A percentile compares a stretch with the other conserved stretches of the same genome.
These are phyloP conservation scores for Phytophthora hibernalis DNA, from an alignment of 352 stramenopile genomes.

Conservation along the genomic window DNA sequence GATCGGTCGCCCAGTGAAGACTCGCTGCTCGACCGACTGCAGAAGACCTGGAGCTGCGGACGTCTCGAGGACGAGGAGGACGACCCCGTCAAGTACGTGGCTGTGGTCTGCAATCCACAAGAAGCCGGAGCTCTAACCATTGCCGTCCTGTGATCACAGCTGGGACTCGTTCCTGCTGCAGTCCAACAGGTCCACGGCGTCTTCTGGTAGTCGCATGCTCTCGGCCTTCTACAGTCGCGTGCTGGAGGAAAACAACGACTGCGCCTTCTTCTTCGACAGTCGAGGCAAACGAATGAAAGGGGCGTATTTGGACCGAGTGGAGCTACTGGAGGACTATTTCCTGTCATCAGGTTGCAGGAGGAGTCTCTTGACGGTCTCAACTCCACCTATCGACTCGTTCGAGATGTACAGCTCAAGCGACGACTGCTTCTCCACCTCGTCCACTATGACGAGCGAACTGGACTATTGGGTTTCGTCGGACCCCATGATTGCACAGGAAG, in stretches of 20 bases:
- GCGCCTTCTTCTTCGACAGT: slow-evolving; percentile 65
- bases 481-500: slow-evolving; percentile 25
- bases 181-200: slow-evolving; percentile 56
- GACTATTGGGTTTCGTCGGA: slow-evolving; percentile 55
- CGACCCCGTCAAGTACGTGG: slow-evolving; percentile 38
- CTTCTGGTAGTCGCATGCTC: slow-evolving; percentile 74
- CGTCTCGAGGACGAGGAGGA: slow-evolving; percentile 29
- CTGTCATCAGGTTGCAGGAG: slow-evolving; percentile 10
- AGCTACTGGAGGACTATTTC: slow-evolving; percentile 76
- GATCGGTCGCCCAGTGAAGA: slow-evolving; percentile 25
- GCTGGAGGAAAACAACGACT: slow-evolving; percentile 72
- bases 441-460: slow-evolving; percentile 47
- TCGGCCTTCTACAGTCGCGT: slow-evolving; percentile 85
- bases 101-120: neutral
- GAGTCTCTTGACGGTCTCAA: neutral
- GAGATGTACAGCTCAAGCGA: slow-evolving; percentile 36
- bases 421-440: slow-evolving; percentile 43
- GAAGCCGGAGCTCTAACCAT: neutral
- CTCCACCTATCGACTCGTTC: slow-evolving; percentile 21
- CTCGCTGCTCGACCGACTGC: slow-evolving; percentile 61
- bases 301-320: slow-evolving; percentile 53
- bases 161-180: slow-evolving; percentile 52
- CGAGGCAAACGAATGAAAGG: slow-evolving; percentile 64
- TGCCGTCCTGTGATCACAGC: slow-evolving; percentile 34
- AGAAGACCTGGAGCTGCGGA: slow-evolving; percentile 55